A percentile compares a stretch with the other conserved stretches of the same genome.
Conservation (phyloP, 805 yeast genomes). For the Helenozyma rhizophorensis region DNA sequence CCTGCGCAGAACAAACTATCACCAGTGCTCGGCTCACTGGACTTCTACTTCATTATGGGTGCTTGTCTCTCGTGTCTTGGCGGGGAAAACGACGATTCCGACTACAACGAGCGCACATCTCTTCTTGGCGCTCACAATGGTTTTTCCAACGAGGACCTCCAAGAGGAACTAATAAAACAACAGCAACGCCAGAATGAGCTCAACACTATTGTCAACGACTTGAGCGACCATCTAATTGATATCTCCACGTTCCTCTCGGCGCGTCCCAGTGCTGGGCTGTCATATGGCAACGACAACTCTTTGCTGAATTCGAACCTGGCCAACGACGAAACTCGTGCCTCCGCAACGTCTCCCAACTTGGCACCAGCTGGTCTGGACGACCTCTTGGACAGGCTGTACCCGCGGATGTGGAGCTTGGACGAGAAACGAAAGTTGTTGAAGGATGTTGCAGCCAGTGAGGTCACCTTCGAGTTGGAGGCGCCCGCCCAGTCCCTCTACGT, state of each 20-base stretch:
- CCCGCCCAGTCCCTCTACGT: constrained; percentile 13
- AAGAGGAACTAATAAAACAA: constrained; percentile 34
- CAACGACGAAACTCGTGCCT: constrained; percentile 5
- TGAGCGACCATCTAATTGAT: constrained; percentile 31
- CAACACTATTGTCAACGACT: constrained; percentile 42
- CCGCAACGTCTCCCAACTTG: constrained; percentile 3
- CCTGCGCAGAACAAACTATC: no score
- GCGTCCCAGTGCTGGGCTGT: constrained; percentile 1
- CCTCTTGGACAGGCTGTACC: constrained; percentile 20
- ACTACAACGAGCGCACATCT: constrained; percentile 37
- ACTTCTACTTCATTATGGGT: constrained; percentile 42
- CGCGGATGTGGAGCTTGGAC: constrained; percentile 19
- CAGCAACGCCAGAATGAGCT: constrained; percentile 45
- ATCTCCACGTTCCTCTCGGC: constrained; percentile 28
- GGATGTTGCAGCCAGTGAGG: constrained; percentile 16
- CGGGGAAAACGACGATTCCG: constrained; percentile 30
- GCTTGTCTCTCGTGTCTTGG: constrained; percentile 44
- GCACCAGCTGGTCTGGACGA: constrained; percentile 10
- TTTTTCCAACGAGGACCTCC: constrained; percentile 31
- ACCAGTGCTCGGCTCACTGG: no score
- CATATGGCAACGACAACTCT: constrained; percentile 3
- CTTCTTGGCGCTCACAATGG: constrained; percentile 23
- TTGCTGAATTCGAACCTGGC: constrained; percentile 3
- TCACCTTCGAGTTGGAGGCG: constrained; percentile 7
- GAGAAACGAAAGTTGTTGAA: constrained; percentile 22